phyloP scores from a whole-genome alignment of 331 rosid genomes.

The Malus hybrid region DNA sequence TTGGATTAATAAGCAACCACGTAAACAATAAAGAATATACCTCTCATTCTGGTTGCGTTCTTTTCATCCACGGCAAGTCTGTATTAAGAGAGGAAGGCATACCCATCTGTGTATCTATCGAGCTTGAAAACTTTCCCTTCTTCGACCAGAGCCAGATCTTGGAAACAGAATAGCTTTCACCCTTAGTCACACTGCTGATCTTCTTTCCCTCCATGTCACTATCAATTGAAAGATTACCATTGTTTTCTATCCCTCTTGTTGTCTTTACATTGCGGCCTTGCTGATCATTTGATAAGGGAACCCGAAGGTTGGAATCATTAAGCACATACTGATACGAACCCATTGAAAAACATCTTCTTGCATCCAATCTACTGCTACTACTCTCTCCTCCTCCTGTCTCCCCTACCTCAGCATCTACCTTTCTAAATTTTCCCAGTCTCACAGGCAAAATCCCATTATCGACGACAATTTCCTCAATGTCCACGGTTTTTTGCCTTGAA shows the following conservation, averaged over 20 bases:
- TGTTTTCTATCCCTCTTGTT: conserved; percentile 32
- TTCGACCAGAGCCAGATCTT: conserved; percentile 97
- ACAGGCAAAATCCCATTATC: conserved; percentile 75
- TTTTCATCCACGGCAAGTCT: conserved; percentile 67
- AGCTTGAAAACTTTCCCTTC: conserved; percentile 61
- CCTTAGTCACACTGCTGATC: conserved; percentile 71
- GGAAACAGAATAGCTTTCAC: conserved; percentile 93
- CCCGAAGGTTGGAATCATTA: conserved; percentile 57
- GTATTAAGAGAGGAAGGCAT: conserved; percentile 58
- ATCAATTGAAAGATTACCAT: conserved; percentile 32
- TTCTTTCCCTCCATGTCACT: conserved; percentile 75
- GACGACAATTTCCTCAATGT: conserved; percentile 55
- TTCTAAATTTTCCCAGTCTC: conserved; percentile 80
- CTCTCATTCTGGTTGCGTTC: conserved; percentile 48
- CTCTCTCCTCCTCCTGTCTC: conserved; percentile 68
- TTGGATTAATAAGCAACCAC: conserved; percentile 17
- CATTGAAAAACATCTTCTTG: conserved; percentile 93
- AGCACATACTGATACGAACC: conserved; percentile 92
- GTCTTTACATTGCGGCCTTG: conserved; percentile 19
- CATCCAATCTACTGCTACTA: conserved; percentile 89
- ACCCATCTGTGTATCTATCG: conserved; percentile 52
- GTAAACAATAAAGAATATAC: conserved; percentile 30
- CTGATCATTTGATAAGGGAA: conserved; percentile 45
- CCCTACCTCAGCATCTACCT: conserved; percentile 40
- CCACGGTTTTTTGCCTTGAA: conserved; percentile 48